Conservation (phyloP, 495 filamentous ascomycete genomes). For the Penicillium verhagenii region DNA sequence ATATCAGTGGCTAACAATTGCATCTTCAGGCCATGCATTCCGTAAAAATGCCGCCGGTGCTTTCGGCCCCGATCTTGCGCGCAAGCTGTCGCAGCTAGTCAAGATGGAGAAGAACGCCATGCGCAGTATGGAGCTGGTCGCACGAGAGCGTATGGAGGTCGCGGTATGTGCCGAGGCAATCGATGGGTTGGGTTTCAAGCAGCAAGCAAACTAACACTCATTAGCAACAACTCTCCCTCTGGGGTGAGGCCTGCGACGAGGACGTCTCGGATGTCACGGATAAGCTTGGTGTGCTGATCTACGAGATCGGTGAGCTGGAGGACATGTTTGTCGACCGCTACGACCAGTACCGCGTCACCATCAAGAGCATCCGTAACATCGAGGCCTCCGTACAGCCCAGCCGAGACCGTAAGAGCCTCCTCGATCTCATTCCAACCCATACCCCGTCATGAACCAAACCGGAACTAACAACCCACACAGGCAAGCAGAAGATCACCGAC, state of each 20-base stretch:
- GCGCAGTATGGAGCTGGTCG: slow-evolving; percentile 94
- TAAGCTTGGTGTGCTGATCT: slow-evolving; percentile 95
- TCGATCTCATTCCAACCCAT: background rate
- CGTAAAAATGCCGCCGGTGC: slow-evolving; percentile 87
- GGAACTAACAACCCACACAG: slow-evolving; percentile 31
- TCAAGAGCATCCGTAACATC: slow-evolving; percentile 99
- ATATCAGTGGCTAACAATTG: slow-evolving; percentile 24
- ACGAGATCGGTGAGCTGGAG: slow-evolving; percentile 98
- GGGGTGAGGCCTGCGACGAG: slow-evolving; percentile 95
- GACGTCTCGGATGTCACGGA: slow-evolving; percentile 99
- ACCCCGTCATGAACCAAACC: background rate
- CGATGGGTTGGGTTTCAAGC: background rate
- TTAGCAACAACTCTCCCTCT: slow-evolving; percentile 97
- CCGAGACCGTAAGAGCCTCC: slow-evolving; percentile 73
- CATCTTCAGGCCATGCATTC: slow-evolving; percentile 79
- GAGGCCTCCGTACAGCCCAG: slow-evolving; percentile 97
- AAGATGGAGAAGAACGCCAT: slow-evolving; percentile 99
- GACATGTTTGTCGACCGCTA: slow-evolving; percentile 98
- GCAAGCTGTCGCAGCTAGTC: slow-evolving; percentile 95
- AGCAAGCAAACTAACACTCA: background rate
- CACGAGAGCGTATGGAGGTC: slow-evolving; percentile 95
- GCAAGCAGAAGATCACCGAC: slow-evolving; percentile 99
- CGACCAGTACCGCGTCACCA: slow-evolving; percentile 97
- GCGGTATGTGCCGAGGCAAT: slow-evolving; percentile 60
- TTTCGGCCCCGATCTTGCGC: slow-evolving; percentile 93